phyloP scores from a whole-genome alignment of 2,329 filamentous ascomycete genomes.

The Trichoderma lentiforme region DNA sequence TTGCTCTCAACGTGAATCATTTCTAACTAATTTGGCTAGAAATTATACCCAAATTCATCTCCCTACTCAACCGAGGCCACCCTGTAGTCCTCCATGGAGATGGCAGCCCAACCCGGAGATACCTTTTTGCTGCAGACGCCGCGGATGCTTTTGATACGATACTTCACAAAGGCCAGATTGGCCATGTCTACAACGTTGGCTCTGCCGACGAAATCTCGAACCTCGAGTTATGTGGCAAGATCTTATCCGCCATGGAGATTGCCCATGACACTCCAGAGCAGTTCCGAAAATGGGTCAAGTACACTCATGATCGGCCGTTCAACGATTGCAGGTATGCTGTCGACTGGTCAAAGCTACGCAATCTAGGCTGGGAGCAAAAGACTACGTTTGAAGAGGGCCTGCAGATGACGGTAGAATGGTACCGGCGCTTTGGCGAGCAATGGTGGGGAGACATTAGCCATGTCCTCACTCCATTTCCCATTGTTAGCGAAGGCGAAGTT shows the following conservation, averaged over 20 bases:
- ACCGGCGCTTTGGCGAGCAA: conserved; percentile 59
- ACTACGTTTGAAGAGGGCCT: conserved; percentile 63
- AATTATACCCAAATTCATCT: conserved; percentile 80
- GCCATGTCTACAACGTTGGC: conserved; percentile 79
- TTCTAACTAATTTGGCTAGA: conserved; percentile 44
- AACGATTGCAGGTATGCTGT: conserved; percentile 73
- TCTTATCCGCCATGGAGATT: conserved; percentile 62
- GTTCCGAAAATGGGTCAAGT: conserved; percentile 64
- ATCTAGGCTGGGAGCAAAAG: conserved; percentile 67
- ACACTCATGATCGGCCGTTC: conserved; percentile 74
- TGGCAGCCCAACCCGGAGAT: conserved; percentile 69
- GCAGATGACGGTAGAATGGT: conserved; percentile 66
- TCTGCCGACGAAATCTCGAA: conserved; percentile 77
- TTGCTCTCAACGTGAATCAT: background rate
- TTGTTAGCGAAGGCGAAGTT: conserved; percentile 55
- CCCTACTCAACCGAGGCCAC: conserved; percentile 62
- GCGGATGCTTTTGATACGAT: conserved; percentile 82
- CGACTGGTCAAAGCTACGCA: conserved; percentile 63
- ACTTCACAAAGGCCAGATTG: conserved; percentile 69
- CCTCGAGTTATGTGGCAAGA: conserved; percentile 61
- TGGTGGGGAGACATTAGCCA: conserved; percentile 73
- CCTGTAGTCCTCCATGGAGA: conserved; percentile 74
- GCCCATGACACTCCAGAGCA: conserved; percentile 48
- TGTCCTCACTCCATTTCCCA: conserved; percentile 65
- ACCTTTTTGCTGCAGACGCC: conserved; percentile 75